phyloP scores from a whole-genome alignment of 2,329 filamentous ascomycete species.

The Aspergillus cejpii region DNA sequence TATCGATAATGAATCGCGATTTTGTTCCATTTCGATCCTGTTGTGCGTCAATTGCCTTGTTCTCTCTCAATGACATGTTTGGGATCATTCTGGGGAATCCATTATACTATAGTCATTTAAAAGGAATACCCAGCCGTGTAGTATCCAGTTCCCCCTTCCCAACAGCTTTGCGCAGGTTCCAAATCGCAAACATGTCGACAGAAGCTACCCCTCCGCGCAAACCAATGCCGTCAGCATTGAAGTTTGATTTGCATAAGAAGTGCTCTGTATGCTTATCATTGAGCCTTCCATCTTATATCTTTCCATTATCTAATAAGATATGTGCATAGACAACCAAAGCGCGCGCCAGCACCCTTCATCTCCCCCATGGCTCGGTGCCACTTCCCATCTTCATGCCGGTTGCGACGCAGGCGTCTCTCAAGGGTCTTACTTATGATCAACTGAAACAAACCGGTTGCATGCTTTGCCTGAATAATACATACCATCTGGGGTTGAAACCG shows the following conservation, averaged over 20 bases:
- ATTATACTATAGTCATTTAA: neutral
- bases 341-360: constrained; percentile 74
- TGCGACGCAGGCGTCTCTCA: constrained; percentile 90
- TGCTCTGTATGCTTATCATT: constrained; percentile 60
- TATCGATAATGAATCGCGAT: neutral
- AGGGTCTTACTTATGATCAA: constrained; percentile 88
- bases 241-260: constrained; percentile 67
- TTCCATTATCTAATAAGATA: constrained; percentile 6
- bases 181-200: constrained; percentile 27
- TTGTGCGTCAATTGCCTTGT: neutral
- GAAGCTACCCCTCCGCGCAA: constrained; percentile 19
- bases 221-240: constrained; percentile 56
- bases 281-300: neutral
- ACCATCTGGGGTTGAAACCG: constrained; percentile 90
- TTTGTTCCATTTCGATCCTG: neutral
- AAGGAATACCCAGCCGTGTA: neutral
- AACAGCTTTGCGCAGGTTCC: constrained; percentile 9
- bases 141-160: neutral
- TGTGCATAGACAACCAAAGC: constrained; percentile 75
- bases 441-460: constrained; percentile 82
- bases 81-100: neutral
- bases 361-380: constrained; percentile 85
- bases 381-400: constrained; percentile 98
- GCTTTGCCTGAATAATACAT: constrained; percentile 95
- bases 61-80: neutral